Percentiles rank a stretch among this genome's conserved stretches.
Evolutionary conservation across 805 yeast species (phyloP).

Genomic region (Priceomyces melissophilus): DNA sequence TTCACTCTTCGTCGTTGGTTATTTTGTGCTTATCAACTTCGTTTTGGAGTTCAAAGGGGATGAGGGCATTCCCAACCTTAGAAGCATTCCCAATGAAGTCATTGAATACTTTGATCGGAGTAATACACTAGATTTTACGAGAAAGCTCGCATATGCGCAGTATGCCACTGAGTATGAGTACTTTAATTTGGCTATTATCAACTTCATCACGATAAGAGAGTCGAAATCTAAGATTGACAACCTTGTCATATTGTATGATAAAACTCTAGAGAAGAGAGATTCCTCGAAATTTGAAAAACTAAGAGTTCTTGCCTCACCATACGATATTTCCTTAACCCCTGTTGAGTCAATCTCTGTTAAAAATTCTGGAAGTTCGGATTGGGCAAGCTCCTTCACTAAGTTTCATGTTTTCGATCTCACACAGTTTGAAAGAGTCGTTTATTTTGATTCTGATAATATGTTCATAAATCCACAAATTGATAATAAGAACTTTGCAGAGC

Average conservation of each 20-base stretch:
- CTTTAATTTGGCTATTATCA: conserved; percentile 50
- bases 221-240: conserved; percentile 39
- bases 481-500: conserved; percentile 1
- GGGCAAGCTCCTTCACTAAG: conserved; percentile 56
- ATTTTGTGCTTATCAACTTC: conserved; percentile 18
- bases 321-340: conserved; percentile 23
- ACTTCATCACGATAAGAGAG: conserved; percentile 33
- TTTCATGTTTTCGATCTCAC: conserved; percentile 47
- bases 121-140: conserved; percentile 1
- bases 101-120: conserved; percentile 13
- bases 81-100: conserved; percentile 22
- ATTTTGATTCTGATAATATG: conserved; percentile 57
- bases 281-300: conserved; percentile 1
- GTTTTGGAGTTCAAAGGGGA: conserved; percentile 11
- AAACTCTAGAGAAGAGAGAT: conserved; percentile 12
- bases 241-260: conserved; percentile 41
- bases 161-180: conserved; percentile 55
- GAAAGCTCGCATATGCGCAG: conserved; percentile 51
- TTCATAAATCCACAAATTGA: conserved; percentile 19
- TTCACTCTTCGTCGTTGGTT: conserved; percentile 16
- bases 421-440: conserved; percentile 51
- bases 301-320: conserved; percentile 2
- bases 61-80: conserved; percentile 13
- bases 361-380: conserved; percentile 23
- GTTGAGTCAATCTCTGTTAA: conserved; percentile 16